Conservation (phyloP, 192 early-diverging fungal genomes). For the Dispira simplex region DNA sequence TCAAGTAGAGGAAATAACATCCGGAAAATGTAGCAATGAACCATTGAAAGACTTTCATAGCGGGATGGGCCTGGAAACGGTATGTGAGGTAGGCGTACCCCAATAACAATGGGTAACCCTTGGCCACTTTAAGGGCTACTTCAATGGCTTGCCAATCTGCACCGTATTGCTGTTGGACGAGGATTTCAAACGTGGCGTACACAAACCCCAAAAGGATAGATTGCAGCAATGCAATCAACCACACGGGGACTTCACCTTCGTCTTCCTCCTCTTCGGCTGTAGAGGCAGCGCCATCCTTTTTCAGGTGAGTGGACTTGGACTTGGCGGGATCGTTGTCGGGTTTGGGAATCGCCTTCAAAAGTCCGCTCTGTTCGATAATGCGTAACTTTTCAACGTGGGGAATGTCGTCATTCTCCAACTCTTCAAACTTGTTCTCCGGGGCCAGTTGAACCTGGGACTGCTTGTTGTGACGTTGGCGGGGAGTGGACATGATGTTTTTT, state of each 20-base stretch:
- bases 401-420: slow-evolving; percentile 24
- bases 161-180: slow-evolving; percentile 30
- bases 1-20: slow-evolving; percentile 45
- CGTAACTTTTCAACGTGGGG: slow-evolving; percentile 29
- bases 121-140: slow-evolving; percentile 18
- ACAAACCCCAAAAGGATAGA: slow-evolving; percentile 19
- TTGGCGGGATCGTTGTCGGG: slow-evolving; percentile 1
- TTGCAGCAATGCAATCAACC: slow-evolving; percentile 24
- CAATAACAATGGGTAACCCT: slow-evolving; percentile 26
- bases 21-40: slow-evolving; percentile 30
- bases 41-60: slow-evolving; percentile 33
- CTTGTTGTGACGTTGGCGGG: not conserved
- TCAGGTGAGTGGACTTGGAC: slow-evolving; percentile 14
- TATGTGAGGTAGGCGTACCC: slow-evolving; percentile 44
- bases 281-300: slow-evolving; percentile 16
- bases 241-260: slow-evolving; percentile 11
- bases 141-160: slow-evolving; percentile 19
- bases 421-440: slow-evolving; percentile 23
- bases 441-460: slow-evolving; percentile 12
- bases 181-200: slow-evolving; percentile 24
- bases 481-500: not conserved
- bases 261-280: slow-evolving; percentile 8
- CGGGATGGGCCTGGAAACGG: slow-evolving; percentile 26
- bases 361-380: slow-evolving; percentile 25
- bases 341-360: slow-evolving; percentile 21